Evolutionary conservation across 768 basidiomycete species (phyloP), one percentile per base, ranked within the genome.

Genomic region (Boletus rufocinnamomeus): DNA sequence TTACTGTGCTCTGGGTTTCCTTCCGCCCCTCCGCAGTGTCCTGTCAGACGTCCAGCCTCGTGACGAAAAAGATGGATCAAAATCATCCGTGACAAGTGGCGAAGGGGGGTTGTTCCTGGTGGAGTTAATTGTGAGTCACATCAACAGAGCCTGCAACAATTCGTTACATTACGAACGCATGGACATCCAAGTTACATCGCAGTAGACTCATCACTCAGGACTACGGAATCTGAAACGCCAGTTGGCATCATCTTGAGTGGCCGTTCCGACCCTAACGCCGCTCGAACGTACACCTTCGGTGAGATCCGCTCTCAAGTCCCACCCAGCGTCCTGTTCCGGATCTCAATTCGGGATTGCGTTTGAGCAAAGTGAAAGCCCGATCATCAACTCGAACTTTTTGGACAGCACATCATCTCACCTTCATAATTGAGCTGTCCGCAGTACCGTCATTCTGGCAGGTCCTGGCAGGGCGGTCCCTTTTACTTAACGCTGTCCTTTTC

Each of bases 301-400:
- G 69, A 69, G 68, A 70, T 69, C 68, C 68, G 68, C 54, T 56
- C 67, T 62, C 69, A 68, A 54, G 59, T 70, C 54, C 63, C 57
- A 46, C 54, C 37, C 23, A 43, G 52, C 52, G 23, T 40, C 16
- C 37, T 34, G 23, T 35, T 44, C 57, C 68, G 68, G 68, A 69
- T 70, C 69, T 68, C 63, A 57, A 56, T 54, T 60, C 60, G 61
- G 61, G 58, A 54, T 21, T 41, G 25, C 45, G 46, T 59, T 55
- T 43, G 46, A 32, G 50, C 65, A 69, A 60, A 59, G 63, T 67
- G 41, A 61, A 52, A 56, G 56, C 48, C 66, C 66, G 62, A 69
- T 69, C 61, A 61, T 57, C 44, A 55, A 34, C 50, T 58, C 67
- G 61, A 60, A 50, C 48, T 34, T 53, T 49, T 55, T 43, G 50